Base-by-base conservation (phyloP, 2,329 filamentous ascomycete genomes). In the Penicillium brasilianum region DNA sequence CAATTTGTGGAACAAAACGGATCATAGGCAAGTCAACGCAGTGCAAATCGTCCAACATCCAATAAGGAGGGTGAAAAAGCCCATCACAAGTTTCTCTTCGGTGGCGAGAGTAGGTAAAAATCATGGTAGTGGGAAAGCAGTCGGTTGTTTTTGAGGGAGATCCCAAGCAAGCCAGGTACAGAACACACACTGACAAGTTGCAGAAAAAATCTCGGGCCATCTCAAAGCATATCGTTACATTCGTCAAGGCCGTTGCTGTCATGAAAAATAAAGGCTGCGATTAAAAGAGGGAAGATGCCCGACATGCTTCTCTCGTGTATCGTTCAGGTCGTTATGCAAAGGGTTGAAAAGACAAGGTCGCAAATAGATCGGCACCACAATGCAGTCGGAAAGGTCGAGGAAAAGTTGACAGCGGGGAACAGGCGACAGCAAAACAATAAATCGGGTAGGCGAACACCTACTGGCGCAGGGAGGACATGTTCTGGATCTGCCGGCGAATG, bases 401-500 rank as follows among this genome's bases (percentile, higher is more conserved):
- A 62, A 57, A 65, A n/a, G 28, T 46, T 16, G 53, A 46, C 39
- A n/a, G n/a, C 28, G 22, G 37, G 28, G 1, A 16, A 43, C 11
- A 11, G 30, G 28, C 25, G n/a, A 25, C 25, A 28, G 43, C 41
- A 25, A 2, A 18, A 13, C n/a, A 48, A 20, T n/a, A n/a, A 36
- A 36, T 32, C 59, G 25, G 25, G 28, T 50, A 57, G 48, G 32
- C 53, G 57, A 58, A 13, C 65, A 46, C 66, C 61, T 70, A 67
- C 61, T 70, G 66, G 66, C 64, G 70, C 64, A 66, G 72, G 41
- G 65, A 73, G 57, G 74, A 67, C 71, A 76, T 71, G 59, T 75
- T 77, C 61, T 77, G 57, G 32, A 77, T 77, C 63, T 78, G 75
- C 57, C 76, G 70, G 39, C 75, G 73, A 50, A 78, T 78, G 9